Evolutionary conservation across 2,329 filamentous ascomycete genomes (phyloP).

Genomic region (Aspergillus japonicus): DNA sequence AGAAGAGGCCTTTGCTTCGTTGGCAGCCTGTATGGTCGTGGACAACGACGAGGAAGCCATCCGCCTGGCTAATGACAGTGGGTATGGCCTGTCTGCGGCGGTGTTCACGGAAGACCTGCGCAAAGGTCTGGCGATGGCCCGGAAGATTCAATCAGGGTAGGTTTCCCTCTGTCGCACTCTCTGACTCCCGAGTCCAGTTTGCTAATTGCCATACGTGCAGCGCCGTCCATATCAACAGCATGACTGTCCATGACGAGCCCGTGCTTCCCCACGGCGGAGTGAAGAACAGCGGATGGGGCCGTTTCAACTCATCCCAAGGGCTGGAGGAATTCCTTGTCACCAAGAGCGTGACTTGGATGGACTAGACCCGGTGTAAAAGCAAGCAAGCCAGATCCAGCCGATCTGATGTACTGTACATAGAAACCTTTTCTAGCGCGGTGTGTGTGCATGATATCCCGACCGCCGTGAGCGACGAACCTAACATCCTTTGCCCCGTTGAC

Average conservation of each 20-base stretch:
- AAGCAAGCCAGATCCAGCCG: neutral
- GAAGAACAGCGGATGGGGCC: constrained; percentile 60
- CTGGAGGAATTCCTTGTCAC: constrained; percentile 61
- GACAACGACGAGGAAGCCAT: constrained; percentile 64
- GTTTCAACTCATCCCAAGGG: constrained; percentile 55
- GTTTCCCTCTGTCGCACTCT: constrained; percentile 15
- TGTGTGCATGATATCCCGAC: neutral
- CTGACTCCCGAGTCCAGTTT: neutral
- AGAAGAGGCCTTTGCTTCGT: constrained; percentile 73
- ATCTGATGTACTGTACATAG: neutral
- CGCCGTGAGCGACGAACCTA: neutral
- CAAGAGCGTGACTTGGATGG: constrained; percentile 62
- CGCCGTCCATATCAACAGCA: constrained; percentile 63
- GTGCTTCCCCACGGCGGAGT: constrained; percentile 62
- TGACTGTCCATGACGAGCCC: constrained; percentile 64
- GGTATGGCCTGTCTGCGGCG: constrained; percentile 69
- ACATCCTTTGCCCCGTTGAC: too few relatives aligned
- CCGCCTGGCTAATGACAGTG: constrained; percentile 71
- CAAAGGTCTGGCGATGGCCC: constrained; percentile 57
- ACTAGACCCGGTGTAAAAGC: constrained; percentile 23
- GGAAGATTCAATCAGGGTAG: constrained; percentile 61
- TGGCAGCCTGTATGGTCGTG: constrained; percentile 65
- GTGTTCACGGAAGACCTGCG: constrained; percentile 70
- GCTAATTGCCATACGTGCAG: constrained; percentile 13
- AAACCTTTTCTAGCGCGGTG: neutral